phyloP scores from a whole-genome alignment of 192 early-diverging fungal genomes.

The Funneliformis mosseae region DNA sequence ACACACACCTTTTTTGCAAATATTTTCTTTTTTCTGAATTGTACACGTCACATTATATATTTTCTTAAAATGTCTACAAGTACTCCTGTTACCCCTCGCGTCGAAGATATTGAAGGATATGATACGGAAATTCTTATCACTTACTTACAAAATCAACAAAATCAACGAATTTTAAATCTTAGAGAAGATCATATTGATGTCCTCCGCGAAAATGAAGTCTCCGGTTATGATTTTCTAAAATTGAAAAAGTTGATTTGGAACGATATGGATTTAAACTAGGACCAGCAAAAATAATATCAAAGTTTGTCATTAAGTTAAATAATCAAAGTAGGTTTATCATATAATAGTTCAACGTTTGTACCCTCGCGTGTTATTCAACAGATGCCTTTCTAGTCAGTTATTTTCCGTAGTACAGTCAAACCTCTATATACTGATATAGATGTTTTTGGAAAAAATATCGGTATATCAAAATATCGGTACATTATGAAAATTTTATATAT shows the following conservation, averaged over 20 bases:
- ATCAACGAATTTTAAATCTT: constrained; percentile 10
- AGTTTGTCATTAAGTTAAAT: constrained; percentile 12
- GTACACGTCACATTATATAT: too few species aligned
- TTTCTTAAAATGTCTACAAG: too few species aligned
- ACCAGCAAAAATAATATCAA: constrained; percentile 7
- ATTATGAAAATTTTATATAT: too few species aligned
- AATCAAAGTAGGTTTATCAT: background rate
- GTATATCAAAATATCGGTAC: too few species aligned
- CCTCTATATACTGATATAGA: too few species aligned
- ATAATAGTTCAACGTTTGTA: too few species aligned
- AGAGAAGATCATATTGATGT: background rate
- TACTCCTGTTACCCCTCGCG: background rate
- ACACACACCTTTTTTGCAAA: too few species aligned
- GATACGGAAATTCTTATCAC: background rate
- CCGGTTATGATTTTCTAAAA: constrained; percentile 13
- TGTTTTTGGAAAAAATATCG: too few species aligned
- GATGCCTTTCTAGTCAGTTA: too few species aligned
- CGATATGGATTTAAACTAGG: background rate
- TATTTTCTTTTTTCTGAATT: too few species aligned
- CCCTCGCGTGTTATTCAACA: too few species aligned
- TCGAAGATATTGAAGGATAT: background rate
- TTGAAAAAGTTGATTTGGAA: background rate
- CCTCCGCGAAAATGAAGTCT: background rate
- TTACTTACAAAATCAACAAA: constrained; percentile 16
- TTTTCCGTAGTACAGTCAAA: too few species aligned